Percentiles rank a stretch among this genome's conserved stretches.
Conservation (phyloP, 371 early-diverging fungal genomes). For the Circinella minor region DNA sequence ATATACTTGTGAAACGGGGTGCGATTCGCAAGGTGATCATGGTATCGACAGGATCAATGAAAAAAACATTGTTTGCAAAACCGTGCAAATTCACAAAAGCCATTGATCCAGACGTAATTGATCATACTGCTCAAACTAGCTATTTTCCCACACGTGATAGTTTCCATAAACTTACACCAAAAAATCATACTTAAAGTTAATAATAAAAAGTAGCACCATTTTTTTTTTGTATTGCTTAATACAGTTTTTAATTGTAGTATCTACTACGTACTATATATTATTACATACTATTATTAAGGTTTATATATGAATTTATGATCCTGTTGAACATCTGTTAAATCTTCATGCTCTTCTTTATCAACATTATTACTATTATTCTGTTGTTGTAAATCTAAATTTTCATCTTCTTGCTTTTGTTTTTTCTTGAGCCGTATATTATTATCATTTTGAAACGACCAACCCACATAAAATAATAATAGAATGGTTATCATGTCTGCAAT, state of each 20-base stretch:
- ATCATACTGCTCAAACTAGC: slow-evolving; percentile 13
- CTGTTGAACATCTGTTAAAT: neutral
- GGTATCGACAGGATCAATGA: neutral
- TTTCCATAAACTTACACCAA: slow-evolving; percentile 11
- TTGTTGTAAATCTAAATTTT: neutral
- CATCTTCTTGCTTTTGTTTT: neutral
- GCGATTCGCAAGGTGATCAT: slow-evolving; percentile 17
- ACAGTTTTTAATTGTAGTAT: no score
- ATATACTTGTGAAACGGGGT: slow-evolving; percentile 18
- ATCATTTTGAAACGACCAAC: neutral
- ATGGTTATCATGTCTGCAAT: neutral
- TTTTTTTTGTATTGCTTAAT: no score
- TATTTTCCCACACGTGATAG: slow-evolving; percentile 16
- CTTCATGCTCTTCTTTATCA: neutral
- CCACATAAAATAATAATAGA: neutral
- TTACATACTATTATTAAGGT: neutral
- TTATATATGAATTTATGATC: neutral
- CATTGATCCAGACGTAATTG: slow-evolving; percentile 6
- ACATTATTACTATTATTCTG: neutral
- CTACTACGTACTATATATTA: no score
- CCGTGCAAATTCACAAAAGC: slow-evolving; percentile 2
- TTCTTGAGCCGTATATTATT: neutral
- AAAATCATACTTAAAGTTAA: neutral
- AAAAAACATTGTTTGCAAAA: slow-evolving; percentile 16
- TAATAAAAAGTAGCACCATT: no score